Evolutionary conservation across 352 stramenopile species (phyloP).

Genomic region (Pythium diclinum): DNA sequence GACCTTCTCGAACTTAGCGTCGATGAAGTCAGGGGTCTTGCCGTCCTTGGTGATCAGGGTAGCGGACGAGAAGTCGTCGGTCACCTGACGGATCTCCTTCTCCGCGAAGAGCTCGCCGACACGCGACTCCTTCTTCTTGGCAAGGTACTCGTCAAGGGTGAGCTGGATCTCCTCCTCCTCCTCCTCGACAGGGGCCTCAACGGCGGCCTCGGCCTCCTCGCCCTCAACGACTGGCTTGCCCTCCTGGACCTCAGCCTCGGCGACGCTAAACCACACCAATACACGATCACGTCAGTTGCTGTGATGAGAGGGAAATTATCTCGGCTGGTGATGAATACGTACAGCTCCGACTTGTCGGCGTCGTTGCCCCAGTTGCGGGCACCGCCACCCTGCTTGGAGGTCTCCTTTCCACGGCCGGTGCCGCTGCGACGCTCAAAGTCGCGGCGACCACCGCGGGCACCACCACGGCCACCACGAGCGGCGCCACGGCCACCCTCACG

Average conservation of each 20-base stretch:
- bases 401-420: slow-evolving; percentile 95
- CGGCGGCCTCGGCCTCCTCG: slow-evolving; percentile 32
- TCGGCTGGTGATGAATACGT: slow-evolving; percentile 30
- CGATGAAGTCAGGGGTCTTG: slow-evolving; percentile 87
- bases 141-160: slow-evolving; percentile 78
- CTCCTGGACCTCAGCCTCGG: slow-evolving; percentile 37
- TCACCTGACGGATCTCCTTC: slow-evolving; percentile 80
- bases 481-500: slow-evolving; percentile 44
- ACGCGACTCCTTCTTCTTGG: slow-evolving; percentile 76
- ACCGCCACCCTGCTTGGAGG: slow-evolving; percentile 93
- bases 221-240: slow-evolving; percentile 25
- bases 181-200: slow-evolving; percentile 52
- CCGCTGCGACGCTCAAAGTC: slow-evolving; percentile 93
- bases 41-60: slow-evolving; percentile 80
- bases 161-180: slow-evolving; percentile 82
- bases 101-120: slow-evolving; percentile 79
- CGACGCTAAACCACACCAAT: slow-evolving; percentile 24
- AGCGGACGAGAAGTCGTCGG: slow-evolving; percentile 86
- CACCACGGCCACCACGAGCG: slow-evolving; percentile 52
- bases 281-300: background rate
- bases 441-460: slow-evolving; percentile 63
- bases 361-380: slow-evolving; percentile 97
- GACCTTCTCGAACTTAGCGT: slow-evolving; percentile 90
- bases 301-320: background rate
- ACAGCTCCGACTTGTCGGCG: slow-evolving; percentile 90